Base-by-base conservation (phyloP, 176 grass and related monocot genomes). In the Zea mays region DNA sequence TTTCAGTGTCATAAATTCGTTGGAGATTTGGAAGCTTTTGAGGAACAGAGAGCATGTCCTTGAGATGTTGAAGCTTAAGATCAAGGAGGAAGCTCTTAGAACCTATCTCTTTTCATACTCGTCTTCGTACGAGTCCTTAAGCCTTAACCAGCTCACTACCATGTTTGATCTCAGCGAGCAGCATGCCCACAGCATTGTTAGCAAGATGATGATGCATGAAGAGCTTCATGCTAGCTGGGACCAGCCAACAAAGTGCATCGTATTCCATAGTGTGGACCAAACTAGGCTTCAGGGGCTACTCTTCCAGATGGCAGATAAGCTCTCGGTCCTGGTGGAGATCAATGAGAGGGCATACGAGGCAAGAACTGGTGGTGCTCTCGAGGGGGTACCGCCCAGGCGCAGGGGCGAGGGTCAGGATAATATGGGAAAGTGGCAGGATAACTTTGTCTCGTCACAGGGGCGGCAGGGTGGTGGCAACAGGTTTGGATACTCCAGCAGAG, bases 131-230 rank as follows among this genome's bases (percentile, higher is more conserved):
- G 87, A 94, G 56, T 90, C 91, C 41, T 69, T 94, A 40, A 88
- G 91, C 82, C 86, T 94, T 75, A 78, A 83, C 58, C 94, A 97
- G 79, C 72, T 97, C 48, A 90, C 87, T 15, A 78, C 77, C 16
- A 97, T 97, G 94, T 97, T 94, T 84, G 94, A 94, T 61, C 86
- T 97, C 21, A 73, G 65, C 2, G 91, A 97, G 77, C 69, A 71
- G 19, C 91, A 89, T 38, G 89, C 59, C 8, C 91, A 97, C 76
- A 94, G 94, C 64, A 85, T 94, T 59, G 82, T 86, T 72, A 94
- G 94, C 75, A 97, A 92, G 85, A 94, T 97, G 94, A 97, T 97
- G 86, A 90, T 97, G 81, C 85, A 86, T 33, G 94, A 97, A 51
- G 94, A 94, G 65, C 90, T 97, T 56, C 87, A 92, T 50, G 89